Base-by-base conservation (phyloP, 805 yeast species). In the Starmera caribaea region DNA sequence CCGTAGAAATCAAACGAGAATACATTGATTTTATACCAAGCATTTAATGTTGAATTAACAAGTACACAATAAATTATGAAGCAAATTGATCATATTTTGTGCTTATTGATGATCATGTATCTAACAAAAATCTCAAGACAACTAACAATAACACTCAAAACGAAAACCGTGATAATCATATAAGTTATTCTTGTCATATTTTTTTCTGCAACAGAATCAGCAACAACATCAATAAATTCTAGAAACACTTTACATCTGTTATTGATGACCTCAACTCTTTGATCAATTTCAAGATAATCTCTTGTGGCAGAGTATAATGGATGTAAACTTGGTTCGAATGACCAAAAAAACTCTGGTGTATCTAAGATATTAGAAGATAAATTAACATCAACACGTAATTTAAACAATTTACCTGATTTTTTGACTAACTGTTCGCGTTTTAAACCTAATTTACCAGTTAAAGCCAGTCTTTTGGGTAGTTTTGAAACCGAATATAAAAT, bases 331-430 rank as follows among this genome's bases (percentile, higher is more conserved):
- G 98, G 98, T 61, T 92, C 98, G 45, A 71, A 73, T 38, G 89
- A 84, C 98, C 98, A 92, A 59, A 92, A 92, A 54, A 86, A 88
- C 45, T 87, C 96, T 0, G 98, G 98, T 0, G 96, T 88, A 54
- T 92, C 98, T 39, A 92, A 67, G 16, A 92, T 88, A 46, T 85
- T 85, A 10, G 96, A 85, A 4, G 90, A 81, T 37, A 92, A 64
- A 56, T 92, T 92, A 5, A 92, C 97, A 59, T 92, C 97, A 12
- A 89, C 96, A 37, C 97, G 69, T 26, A 92, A 61, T 51, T 88
- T 89, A 68, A 90, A 90, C 36, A 92, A 64, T 55, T 82, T 79
- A 8, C 98, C 98, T 2, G 95, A 84, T 53, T 90, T 87, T 54
- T 81, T 86, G 45, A 90, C 57, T 17, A 92, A 68, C 52, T 90